Base-by-base conservation (phyloP, 1,284 basidiomycete genomes). In the Microbotryomycetes sp. region DNA sequence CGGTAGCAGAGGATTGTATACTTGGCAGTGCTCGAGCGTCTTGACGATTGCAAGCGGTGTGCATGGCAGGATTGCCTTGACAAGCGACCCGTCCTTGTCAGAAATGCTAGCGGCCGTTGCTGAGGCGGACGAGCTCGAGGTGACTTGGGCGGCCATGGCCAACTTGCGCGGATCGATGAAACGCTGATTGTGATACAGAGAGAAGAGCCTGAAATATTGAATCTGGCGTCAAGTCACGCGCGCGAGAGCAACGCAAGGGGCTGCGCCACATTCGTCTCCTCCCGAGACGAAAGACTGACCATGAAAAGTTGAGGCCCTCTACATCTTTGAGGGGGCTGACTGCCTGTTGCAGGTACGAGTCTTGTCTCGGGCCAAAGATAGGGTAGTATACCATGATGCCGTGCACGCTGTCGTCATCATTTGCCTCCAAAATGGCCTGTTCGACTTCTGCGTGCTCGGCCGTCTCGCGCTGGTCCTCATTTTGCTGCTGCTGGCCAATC, bases 281-380 rank as follows among this genome's bases (percentile, higher is more conserved):
- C 5, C 9, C 35, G 88, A 76, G 92, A 94, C 75, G 91, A 91
- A 16, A 5, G 27, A 51, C 56, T 29, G 4, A 68, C 67, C 67
- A 69, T 15, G 67, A 61, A 79, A 91, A 91, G 78, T 97, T 85
- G 54, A 97, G 81, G 3, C 94, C 94, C 77, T 98, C 94, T 56
- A 98, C 94, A 70, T 98, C 94, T 77, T 98, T 98, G 68, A 89
- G 82, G 1, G 94, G 92, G 1, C 91, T 92, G 15, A 98, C 89
- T 58, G 94, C 83, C 85, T 93, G 76, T 72, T 98, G 94, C 56
- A 98, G 79, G 76, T 98, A 98, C 73, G 94, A 91, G 75, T 98
- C 94, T 85, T 97, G 73, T 45, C 75, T 70, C 9, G 74, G 74
- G 23, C 73, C 74, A 54, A 77, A 76, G 70, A 76, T 75, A 49